Conservation (phyloP, 305 asterid species). For the Rubia tinctorum region DNA sequence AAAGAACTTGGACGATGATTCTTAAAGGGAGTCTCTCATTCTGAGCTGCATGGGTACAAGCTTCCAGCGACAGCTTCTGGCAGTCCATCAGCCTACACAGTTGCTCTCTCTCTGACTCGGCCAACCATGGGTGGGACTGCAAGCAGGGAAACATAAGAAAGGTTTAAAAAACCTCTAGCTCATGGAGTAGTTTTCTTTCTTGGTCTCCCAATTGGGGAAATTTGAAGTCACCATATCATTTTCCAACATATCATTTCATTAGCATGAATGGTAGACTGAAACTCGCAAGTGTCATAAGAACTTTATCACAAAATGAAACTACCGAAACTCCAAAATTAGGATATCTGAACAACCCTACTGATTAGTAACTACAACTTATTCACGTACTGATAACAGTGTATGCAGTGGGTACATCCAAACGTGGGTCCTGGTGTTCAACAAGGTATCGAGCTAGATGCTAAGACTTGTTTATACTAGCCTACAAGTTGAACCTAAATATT, state of each 20-base stretch:
- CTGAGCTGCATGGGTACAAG: constrained; percentile 99
- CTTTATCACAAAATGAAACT: neutral
- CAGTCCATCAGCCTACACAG: constrained; percentile 97
- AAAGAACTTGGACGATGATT: constrained; percentile 87
- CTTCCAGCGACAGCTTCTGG: constrained; percentile 96
- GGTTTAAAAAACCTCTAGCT: neutral
- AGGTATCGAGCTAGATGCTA: neutral
- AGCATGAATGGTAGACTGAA: neutral
- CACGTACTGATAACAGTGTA: neutral
- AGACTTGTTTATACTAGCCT: neutral
- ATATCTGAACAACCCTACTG: neutral
- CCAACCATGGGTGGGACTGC: constrained; percentile 98
- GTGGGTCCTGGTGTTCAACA: neutral
- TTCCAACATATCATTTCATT: neutral
- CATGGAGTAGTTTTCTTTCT: neutral
- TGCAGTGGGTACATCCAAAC: neutral
- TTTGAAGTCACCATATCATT: neutral
- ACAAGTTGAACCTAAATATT: neutral
- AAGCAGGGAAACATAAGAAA: constrained; percentile 8
- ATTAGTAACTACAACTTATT: neutral
- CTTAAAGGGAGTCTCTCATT: constrained; percentile 90
- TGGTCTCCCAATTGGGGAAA: neutral
- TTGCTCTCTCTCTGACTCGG: constrained; percentile 81
- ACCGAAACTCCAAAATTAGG: neutral
- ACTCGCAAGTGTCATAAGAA: neutral